A percentile compares a stretch with the other conserved stretches of the same genome.
Conservation (phyloP, 1,284 basidiomycete genomes). For the Bondarzewia mesenterica region DNA sequence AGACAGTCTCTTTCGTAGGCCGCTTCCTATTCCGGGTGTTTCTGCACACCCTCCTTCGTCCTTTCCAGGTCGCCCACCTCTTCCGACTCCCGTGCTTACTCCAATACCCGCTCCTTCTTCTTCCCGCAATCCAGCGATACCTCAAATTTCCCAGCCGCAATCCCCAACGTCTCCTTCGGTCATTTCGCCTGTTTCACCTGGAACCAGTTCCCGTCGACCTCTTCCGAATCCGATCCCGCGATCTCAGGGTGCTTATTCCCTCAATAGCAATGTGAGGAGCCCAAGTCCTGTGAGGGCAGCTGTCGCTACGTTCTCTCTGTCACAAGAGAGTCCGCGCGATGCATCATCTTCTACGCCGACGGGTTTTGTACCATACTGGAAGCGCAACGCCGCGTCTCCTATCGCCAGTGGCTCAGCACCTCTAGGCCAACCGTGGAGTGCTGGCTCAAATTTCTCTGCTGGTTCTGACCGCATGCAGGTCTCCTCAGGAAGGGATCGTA, state of each 20-base stretch:
- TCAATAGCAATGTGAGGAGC: conserved; percentile 1
- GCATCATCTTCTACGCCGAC: conserved; percentile 1
- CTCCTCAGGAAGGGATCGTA: conserved; percentile 8
- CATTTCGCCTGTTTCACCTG: conserved; percentile 11
- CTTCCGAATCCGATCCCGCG: conserved; percentile 10
- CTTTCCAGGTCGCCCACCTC: conserved; percentile 7
- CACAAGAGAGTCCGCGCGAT: neutral
- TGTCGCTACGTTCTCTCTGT: conserved; percentile 1
- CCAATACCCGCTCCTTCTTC: conserved; percentile 8
- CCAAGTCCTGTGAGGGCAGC: conserved; percentile 9
- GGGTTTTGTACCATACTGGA: conserved; percentile 15
- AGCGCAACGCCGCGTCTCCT: conserved; percentile 13
- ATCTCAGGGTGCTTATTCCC: neutral
- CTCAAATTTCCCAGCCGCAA: conserved; percentile 3
- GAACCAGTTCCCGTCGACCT: conserved; percentile 7
- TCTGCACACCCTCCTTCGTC: conserved; percentile 6
- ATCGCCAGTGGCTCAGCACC: conserved; percentile 3
- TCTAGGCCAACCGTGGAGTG: neutral
- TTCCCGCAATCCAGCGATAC: neutral
- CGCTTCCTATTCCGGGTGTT: conserved; percentile 12
- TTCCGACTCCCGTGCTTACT: conserved; percentile 12
- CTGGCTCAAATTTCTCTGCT: neutral
- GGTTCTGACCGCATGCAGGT: conserved; percentile 2
- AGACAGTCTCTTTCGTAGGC: conserved; percentile 9
- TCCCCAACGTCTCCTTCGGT: conserved; percentile 1